Evolutionary conservation across 371 early-diverging fungal genomes (phyloP).

Genomic region (Mucor lusitanicus): DNA sequence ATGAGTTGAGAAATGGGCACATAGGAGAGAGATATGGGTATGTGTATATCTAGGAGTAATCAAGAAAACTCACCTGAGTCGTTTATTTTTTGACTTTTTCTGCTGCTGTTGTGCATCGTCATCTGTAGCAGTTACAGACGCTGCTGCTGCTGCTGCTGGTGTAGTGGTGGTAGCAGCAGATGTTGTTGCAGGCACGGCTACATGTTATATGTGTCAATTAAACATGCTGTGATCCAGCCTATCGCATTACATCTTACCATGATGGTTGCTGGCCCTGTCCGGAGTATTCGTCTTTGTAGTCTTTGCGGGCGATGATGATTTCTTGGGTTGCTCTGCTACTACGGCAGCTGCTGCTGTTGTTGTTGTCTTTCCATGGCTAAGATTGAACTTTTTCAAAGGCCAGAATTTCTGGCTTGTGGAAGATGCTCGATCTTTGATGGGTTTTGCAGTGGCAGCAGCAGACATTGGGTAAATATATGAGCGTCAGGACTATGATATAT

Average conservation of each 20-base stretch:
- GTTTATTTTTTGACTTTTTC: conserved; percentile 24
- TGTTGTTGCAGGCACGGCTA: neutral
- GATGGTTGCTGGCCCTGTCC: neutral
- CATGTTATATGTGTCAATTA: neutral
- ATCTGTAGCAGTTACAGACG: neutral
- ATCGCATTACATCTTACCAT: neutral
- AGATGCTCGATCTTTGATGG: conserved; percentile 18
- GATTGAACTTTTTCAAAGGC: conserved; percentile 26
- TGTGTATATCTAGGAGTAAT: neutral
- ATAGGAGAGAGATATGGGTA: conserved; percentile 13
- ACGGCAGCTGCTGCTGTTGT: no score
- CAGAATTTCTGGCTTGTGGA: conserved; percentile 30
- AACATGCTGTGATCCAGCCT: neutral
- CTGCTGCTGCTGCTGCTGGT: neutral
- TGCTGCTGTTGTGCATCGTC: conserved; percentile 2
- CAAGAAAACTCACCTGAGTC: conserved; percentile 12
- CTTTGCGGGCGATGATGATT: neutral
- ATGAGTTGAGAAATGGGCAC: conserved; percentile 18
- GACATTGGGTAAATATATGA: neutral
- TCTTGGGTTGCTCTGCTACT: neutral
- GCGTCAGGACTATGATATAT: neutral
- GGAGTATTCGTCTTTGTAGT: neutral
- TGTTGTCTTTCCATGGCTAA: conserved; percentile 8
- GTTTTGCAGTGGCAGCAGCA: conserved; percentile 3
- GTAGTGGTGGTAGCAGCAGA: neutral